Percentiles rank a stretch among this genome's conserved stretches.
phyloP scores from a whole-genome alignment of 305 asterid genomes.

The Solanum hybrid region DNA sequence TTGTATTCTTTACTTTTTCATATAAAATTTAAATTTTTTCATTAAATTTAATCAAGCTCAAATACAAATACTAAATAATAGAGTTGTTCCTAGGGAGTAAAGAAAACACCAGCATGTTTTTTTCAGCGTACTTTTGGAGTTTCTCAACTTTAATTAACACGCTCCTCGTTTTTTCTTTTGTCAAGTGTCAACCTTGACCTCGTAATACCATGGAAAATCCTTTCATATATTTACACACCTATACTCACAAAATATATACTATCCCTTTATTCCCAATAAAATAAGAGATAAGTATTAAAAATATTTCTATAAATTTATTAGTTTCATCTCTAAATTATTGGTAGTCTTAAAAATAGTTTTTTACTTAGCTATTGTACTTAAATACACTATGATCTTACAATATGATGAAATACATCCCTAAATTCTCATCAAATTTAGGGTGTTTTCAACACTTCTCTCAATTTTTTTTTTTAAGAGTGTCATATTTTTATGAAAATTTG shows the following conservation, averaged over 20 bases:
- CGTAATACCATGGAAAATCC: neutral
- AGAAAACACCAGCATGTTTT: neutral
- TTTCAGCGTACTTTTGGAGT: neutral
- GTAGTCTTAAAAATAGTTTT: too few species aligned
- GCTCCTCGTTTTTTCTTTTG: neutral
- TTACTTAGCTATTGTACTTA: too few species aligned
- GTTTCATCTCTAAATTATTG: too few species aligned
- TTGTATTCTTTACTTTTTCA: too few species aligned
- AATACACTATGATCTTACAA: too few species aligned
- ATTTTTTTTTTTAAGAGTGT: too few species aligned
- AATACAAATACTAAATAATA: neutral
- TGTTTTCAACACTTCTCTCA: neutral
- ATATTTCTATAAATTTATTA: too few species aligned
- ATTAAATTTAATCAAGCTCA: neutral
- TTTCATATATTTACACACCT: neutral
- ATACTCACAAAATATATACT: neutral
- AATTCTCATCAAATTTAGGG: neutral
- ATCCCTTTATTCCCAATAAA: too few species aligned
- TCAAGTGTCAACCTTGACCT: conserved; percentile 34
- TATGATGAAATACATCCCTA: neutral
- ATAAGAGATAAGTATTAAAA: neutral
- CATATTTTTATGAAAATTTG: neutral
- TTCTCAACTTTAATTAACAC: neutral
- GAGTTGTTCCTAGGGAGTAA: neutral
- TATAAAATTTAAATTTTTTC: too few species aligned